These are phyloP conservation scores for Penicillium sclerotiorum DNA, from an alignment of 2,329 filamentous ascomycete species.

Conservation along the genomic window DNA sequence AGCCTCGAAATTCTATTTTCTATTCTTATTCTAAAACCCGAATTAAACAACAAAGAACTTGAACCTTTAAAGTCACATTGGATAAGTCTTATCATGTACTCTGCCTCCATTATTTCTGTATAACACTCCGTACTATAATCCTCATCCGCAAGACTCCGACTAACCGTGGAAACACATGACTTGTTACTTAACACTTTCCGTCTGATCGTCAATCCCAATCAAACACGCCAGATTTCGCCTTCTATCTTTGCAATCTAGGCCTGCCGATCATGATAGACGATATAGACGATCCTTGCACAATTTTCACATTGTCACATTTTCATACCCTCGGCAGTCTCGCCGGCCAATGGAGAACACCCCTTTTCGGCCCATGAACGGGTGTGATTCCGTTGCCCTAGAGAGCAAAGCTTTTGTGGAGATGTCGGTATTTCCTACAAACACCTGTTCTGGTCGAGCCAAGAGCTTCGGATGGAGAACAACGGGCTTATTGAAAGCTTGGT, in stretches of 20 bases:
- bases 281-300: too few relatives aligned
- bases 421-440: too few relatives aligned
- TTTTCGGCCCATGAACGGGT: slow-evolving; percentile 11
- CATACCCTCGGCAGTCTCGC: neutral
- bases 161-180: neutral
- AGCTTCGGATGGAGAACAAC: neutral
- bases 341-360: neutral
- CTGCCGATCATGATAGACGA: slow-evolving; percentile 21
- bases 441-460: too few relatives aligned
- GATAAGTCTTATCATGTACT: too few relatives aligned
- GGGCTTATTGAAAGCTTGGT: neutral
- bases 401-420: too few relatives aligned
- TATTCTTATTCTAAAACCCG: too few relatives aligned
- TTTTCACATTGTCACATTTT: too few relatives aligned
- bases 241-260: slow-evolving; percentile 11
- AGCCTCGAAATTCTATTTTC: too few relatives aligned
- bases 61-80: too few relatives aligned
- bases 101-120: too few relatives aligned
- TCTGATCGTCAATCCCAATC: slow-evolving; percentile 20
- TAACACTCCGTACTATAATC: too few relatives aligned
- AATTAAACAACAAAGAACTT: too few relatives aligned
- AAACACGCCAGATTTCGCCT: slow-evolving; percentile 11
- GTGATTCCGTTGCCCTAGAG: neutral
- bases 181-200: neutral
- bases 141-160: neutral